Conservation (phyloP, 257 asterid genomes). For the Plantago elongata region DNA sequence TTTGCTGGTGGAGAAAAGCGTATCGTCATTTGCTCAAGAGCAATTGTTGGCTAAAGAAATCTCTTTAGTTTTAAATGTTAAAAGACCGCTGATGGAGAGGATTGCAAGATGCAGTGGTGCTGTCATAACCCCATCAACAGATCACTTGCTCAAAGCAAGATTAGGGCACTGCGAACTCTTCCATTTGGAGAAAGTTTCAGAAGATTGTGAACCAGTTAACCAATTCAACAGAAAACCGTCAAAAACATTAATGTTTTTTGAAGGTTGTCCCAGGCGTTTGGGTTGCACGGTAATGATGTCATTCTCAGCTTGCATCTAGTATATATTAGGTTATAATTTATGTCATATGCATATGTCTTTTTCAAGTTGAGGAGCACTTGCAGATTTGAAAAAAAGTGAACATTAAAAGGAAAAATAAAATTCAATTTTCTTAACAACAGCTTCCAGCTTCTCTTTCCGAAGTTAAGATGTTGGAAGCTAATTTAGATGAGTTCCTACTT, state of each 20-base stretch:
- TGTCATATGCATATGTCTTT: too few relatives aligned
- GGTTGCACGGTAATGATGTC: conserved; percentile 82
- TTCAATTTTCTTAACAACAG: neutral
- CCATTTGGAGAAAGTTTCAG: conserved; percentile 68
- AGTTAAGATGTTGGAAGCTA: too few relatives aligned
- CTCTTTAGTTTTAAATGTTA: conserved; percentile 83
- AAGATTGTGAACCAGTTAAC: conserved; percentile 63
- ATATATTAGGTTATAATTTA: neutral
- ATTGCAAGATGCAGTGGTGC: conserved; percentile 94
- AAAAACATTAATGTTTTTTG: conserved; percentile 89
- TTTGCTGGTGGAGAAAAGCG: conserved; percentile 89
- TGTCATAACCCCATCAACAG: conserved; percentile 68
- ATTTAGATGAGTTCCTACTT: too few relatives aligned
- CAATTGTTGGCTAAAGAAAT: conserved; percentile 79
- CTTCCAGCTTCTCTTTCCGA: neutral
- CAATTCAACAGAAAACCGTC: conserved; percentile 70
- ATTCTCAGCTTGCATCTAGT: neutral
- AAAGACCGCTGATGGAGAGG: conserved; percentile 67
- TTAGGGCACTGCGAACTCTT: conserved; percentile 89
- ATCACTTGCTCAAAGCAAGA: conserved; percentile 59
- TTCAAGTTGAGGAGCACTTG: too few relatives aligned
- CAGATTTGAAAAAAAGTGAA: too few relatives aligned
- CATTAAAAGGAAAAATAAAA: too few relatives aligned
- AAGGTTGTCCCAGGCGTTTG: conserved; percentile 92
- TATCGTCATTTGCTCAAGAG: conserved; percentile 84